Evolutionary conservation across 352 stramenopile species (phyloP).

Genomic region (Phytophthora citrophthora): DNA sequence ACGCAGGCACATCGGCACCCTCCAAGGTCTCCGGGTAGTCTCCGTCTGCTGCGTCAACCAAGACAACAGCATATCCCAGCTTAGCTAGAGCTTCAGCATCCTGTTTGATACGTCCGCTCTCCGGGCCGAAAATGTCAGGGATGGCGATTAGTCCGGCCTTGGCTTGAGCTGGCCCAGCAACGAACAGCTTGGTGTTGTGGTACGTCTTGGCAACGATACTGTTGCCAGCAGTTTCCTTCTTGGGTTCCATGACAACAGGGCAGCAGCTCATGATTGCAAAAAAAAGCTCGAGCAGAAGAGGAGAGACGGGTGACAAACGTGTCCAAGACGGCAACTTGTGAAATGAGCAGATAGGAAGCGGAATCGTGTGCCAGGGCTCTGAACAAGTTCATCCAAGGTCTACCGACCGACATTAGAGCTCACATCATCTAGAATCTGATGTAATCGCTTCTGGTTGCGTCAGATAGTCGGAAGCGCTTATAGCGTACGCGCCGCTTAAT

Average conservation of each 20-base stretch:
- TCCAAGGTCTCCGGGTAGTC: constrained; percentile 27
- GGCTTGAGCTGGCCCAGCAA: constrained; percentile 23
- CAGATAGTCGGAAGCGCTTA: constrained; percentile 6
- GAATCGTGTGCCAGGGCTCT: neutral
- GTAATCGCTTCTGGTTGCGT: constrained; percentile 7
- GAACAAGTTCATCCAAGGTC: neutral
- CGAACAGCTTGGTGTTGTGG: constrained; percentile 29
- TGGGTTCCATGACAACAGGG: constrained; percentile 18
- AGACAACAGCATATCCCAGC: constrained; percentile 39
- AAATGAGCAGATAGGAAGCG: constrained; percentile 2
- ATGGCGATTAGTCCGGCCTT: constrained; percentile 42
- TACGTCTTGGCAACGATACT: constrained; percentile 20
- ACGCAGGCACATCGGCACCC: constrained; percentile 4
- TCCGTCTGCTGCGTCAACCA: constrained; percentile 37
- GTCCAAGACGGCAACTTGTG: constrained; percentile 1
- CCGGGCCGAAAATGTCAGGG: constrained; percentile 39
- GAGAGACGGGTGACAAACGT: neutral
- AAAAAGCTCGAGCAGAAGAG: neutral
- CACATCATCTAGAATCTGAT: no score
- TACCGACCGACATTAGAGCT: no score
- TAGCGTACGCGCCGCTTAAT: no score
- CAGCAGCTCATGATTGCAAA: constrained; percentile 30
- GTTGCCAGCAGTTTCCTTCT: constrained; percentile 11
- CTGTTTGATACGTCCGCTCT: constrained; percentile 45
- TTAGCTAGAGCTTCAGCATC: constrained; percentile 39